Base-by-base conservation (phyloP, 305 asterid species). In the Ruellia speciosa region DNA sequence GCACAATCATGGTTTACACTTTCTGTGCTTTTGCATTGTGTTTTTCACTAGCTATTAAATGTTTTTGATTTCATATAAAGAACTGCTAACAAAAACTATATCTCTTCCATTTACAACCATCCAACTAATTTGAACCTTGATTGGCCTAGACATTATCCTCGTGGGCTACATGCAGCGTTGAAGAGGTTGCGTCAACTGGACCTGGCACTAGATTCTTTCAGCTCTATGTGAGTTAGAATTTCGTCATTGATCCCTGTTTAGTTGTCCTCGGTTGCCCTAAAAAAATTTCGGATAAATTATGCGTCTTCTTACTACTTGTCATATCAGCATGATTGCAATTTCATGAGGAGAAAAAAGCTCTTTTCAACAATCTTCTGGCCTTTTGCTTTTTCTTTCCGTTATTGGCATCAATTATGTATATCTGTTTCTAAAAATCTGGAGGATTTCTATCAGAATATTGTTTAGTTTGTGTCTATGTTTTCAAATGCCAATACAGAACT, bases 171-270 rank as follows among this genome's bases (percentile, higher is more conserved):
- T 81, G 81, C 58, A 84, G 87, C 49, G 68, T 86, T 7, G 95
- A 89, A 70, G 97, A 86, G 79, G 94, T 89, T 54, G 89, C 92
- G 66, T 86, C 95, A 34, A 80, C 86, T 10, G 97, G 88, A 67
- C 80, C 88, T 18, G 94, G 95, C 54, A 62, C 75, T 70, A 83
- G 84, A 17, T 89, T 86, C 77, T 86, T 89, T 70, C 95, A 89
- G 85, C 94, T 89, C 49, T 89, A 82, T 31, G 97, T 88, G 75
- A 78, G 97, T 75, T 55, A 43, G 15, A 11, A 43, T 11, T 43
- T 43, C 31, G 4, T 24, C 31, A 24, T 24, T 24, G 3, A 24
- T 24, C 31, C 31, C 31, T 24, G 2, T 24, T 24, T 24, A 24
- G 4, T 24, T 24, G 2, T 24, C 31, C 31, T 24, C 4, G 4